These are phyloP conservation scores for Pugionium cornutum DNA, from an alignment of 345 rosid genomes.

Conservation along the genomic window DNA sequence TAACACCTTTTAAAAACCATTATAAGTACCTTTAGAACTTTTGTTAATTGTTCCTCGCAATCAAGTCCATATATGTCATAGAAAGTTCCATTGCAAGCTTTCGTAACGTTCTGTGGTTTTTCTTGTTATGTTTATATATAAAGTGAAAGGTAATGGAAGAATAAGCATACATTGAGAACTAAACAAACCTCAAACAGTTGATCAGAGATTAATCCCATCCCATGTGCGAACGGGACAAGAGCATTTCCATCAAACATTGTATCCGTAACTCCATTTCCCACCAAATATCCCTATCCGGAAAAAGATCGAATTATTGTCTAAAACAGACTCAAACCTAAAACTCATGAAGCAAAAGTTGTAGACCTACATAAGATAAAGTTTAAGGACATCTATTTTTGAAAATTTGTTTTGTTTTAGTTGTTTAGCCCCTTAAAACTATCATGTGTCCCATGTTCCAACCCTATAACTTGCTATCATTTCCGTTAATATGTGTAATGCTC, in stretches of 20 bases:
- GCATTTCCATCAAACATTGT: slow-evolving; percentile 74
- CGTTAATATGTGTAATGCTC: no score
- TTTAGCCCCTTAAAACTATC: no score
- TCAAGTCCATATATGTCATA: slow-evolving; percentile 40
- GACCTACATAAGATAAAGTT: no score
- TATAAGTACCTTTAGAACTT: slow-evolving; percentile 42
- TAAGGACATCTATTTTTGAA: no score
- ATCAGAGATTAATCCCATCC: slow-evolving; percentile 88
- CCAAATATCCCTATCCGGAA: slow-evolving; percentile 70
- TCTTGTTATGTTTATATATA: not conserved
- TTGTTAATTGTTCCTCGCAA: slow-evolving; percentile 37
- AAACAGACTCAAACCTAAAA: no score
- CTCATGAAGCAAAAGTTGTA: not conserved
- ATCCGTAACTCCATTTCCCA: slow-evolving; percentile 93
- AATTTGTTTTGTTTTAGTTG: no score
- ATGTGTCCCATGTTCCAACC: no score
- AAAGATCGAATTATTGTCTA: not conserved
- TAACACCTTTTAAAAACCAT: not conserved
- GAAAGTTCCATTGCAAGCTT: slow-evolving; percentile 63
- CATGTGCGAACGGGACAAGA: slow-evolving; percentile 82
- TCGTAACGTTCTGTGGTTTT: slow-evolving; percentile 55
- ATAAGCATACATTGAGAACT: not conserved
- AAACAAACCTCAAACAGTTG: slow-evolving; percentile 63
- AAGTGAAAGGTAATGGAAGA: not conserved
- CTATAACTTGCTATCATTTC: no score